These are phyloP conservation scores for Emericellopsis terricola DNA, from an alignment of 495 filamentous ascomycete genomes.

Conservation along the genomic window DNA sequence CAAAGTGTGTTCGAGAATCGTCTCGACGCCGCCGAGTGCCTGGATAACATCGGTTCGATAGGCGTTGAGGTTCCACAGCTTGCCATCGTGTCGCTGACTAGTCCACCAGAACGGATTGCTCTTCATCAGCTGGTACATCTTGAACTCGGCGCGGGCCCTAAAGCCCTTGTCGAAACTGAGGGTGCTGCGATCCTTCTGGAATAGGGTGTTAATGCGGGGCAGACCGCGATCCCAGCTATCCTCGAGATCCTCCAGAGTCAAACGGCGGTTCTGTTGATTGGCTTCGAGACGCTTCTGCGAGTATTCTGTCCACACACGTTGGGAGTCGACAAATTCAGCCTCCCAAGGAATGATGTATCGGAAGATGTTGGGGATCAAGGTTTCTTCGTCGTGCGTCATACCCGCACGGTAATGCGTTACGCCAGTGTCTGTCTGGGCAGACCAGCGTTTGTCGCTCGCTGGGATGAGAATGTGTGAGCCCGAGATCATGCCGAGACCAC, in stretches of 20 bases:
- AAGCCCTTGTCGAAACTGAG: slow-evolving; percentile 98
- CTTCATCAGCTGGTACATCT: slow-evolving; percentile 98
- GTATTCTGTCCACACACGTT: slow-evolving; percentile 98
- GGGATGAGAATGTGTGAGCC: slow-evolving; percentile 97
- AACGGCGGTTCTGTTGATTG: slow-evolving; percentile 87
- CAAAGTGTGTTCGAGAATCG: slow-evolving; percentile 92
- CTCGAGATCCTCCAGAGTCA: slow-evolving; percentile 93
- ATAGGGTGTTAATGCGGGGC: slow-evolving; percentile 96
- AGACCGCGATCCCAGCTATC: slow-evolving; percentile 98
- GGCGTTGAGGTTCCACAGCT: slow-evolving; percentile 96
- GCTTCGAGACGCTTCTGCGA: slow-evolving; percentile 95
- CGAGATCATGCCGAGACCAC: slow-evolving; percentile 97
- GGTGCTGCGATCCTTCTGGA: slow-evolving; percentile 97
- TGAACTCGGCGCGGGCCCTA: slow-evolving; percentile 91
- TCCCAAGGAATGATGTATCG: slow-evolving; percentile 99
- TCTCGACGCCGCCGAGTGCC: slow-evolving; percentile 97
- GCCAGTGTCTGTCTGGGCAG: slow-evolving; percentile 90
- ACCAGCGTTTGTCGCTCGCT: slow-evolving; percentile 95
- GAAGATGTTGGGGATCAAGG: slow-evolving; percentile 97
- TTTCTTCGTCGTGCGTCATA: slow-evolving; percentile 98
- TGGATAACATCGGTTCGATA: slow-evolving; percentile 99
- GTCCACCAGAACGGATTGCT: slow-evolving; percentile 99
- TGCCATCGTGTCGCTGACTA: slow-evolving; percentile 92
- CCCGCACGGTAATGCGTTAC: slow-evolving; percentile 95
- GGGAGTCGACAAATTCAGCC: slow-evolving; percentile 96